phyloP scores from a whole-genome alignment of 2,329 filamentous ascomycete genomes.

The Lachnellula subtilissima region DNA sequence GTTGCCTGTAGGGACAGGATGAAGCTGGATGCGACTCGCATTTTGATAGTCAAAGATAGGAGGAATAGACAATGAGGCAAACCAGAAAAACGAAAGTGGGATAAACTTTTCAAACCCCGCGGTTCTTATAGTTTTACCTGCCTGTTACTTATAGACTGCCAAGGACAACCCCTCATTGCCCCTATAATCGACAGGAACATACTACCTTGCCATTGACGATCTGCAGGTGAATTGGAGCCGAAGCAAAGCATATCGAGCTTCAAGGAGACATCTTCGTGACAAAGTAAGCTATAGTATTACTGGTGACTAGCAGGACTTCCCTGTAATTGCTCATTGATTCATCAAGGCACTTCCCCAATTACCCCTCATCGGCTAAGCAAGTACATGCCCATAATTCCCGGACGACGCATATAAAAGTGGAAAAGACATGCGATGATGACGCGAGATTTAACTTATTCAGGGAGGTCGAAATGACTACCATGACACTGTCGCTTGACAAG shows the following conservation, averaged over 20 bases:
- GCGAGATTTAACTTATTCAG: neutral
- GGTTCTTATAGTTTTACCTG: too few relatives aligned
- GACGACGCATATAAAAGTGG: neutral
- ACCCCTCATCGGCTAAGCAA: neutral
- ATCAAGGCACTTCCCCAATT: neutral
- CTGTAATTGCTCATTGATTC: too few relatives aligned
- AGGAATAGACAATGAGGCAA: too few relatives aligned
- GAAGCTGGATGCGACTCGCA: neutral
- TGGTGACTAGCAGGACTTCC: too few relatives aligned
- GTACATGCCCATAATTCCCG: neutral
- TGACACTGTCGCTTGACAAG: neutral
- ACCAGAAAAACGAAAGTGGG: too few relatives aligned
- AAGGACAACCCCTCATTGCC: neutral
- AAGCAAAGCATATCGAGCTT: neutral
- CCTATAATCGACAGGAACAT: neutral
- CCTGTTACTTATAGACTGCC: neutral
- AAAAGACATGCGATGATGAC: neutral
- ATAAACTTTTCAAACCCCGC: too few relatives aligned
- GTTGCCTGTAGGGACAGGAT: neutral
- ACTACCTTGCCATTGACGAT: neutral
- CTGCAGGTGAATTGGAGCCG: neutral
- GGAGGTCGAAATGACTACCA: neutral
- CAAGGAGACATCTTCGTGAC: too few relatives aligned
- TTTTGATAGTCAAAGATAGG: neutral
- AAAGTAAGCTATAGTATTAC: too few relatives aligned